These are phyloP conservation scores for Cyberlindnera suaveolens DNA, from an alignment of 805 yeast species.

Conservation along the genomic window DNA sequence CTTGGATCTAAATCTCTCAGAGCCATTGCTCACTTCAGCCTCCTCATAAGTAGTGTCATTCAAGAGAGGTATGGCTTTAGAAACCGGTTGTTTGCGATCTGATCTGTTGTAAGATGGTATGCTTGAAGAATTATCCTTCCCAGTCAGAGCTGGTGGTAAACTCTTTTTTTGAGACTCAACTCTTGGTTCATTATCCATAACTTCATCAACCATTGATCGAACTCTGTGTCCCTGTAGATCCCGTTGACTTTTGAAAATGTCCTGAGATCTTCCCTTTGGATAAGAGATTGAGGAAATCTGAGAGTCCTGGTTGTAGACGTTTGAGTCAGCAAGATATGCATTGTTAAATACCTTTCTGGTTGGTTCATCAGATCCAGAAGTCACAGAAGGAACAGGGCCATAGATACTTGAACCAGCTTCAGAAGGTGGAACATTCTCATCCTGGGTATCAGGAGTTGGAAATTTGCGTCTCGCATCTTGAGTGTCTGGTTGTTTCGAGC, in stretches of 20 bases:
- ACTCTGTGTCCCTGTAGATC: background rate
- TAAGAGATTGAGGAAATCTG: conserved; percentile 2
- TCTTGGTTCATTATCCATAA: background rate
- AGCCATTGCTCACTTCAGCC: no score
- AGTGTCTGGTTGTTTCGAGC: background rate
- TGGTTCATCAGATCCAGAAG: background rate
- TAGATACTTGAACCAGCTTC: conserved; percentile 20
- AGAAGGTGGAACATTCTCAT: conserved; percentile 4
- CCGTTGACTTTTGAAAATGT: background rate
- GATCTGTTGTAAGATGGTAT: no score
- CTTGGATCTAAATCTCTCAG: no score
- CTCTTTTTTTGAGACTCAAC: no score
- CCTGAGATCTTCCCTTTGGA: conserved; percentile 5
- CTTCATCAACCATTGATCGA: conserved; percentile 9
- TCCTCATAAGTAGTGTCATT: no score
- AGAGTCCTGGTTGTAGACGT: conserved; percentile 1
- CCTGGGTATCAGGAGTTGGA: background rate
- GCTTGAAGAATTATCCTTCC: no score
- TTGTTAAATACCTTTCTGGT: background rate
- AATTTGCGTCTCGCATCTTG: background rate
- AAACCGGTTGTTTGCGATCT: no score
- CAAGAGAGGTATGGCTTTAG: no score
- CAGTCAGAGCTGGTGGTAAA: no score
- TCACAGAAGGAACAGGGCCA: conserved; percentile 12
- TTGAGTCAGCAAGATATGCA: conserved; percentile 2